Base-by-base conservation (phyloP, 371 early-diverging fungal genomes). In the Rhizomucor pusillus region DNA sequence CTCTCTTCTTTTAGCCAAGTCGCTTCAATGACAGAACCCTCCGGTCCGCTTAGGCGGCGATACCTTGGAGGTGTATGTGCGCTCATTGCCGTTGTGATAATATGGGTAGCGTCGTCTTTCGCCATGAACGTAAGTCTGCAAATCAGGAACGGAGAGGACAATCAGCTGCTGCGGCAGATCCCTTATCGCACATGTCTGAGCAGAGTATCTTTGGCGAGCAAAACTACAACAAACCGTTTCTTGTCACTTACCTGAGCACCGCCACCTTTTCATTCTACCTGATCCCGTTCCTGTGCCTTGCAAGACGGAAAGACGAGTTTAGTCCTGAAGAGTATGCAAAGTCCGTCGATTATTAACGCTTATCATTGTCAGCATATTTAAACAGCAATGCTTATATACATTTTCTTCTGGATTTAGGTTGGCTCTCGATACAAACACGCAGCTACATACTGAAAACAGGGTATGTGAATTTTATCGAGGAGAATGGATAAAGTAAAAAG, bases 101-200 rank as follows among this genome's bases (percentile, higher is more conserved):
- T 92, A 50, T 92, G 92, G 92, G 90, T 90, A 5, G 73, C 81
- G 2, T 90, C 90, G 46, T 87, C 90, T n/a, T 92, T 90, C 69
- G 75, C 90, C 16, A 85, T 90, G 73, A 89, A 79, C 66, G 85
- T 87, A 80, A 65, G 76, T 59, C 35, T 35, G 19, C 14, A 14
- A 3, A 34, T 14, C 10, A 48, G 25, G 3, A 14, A 12, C 18
- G 48, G 24, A 4, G 19, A n/a, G 19, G 7, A 47, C 4, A 24
- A 47, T 5, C 6, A 24, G 47, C 23, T 47, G 47, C 19, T 25
- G 48, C 19, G 22, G 10, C 1, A 22, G 35, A 37, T 20, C 37
- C 14, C 36, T 36, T 47, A 40, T 35, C 29, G 7, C 5, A 29
- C 35, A 9, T 11, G 50, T 47, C 50, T 9, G 56, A 44, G 18